These are phyloP conservation scores for Pseudonectria buxi DNA, from an alignment of 2,329 filamentous ascomycete genomes.

Conservation along the genomic window DNA sequence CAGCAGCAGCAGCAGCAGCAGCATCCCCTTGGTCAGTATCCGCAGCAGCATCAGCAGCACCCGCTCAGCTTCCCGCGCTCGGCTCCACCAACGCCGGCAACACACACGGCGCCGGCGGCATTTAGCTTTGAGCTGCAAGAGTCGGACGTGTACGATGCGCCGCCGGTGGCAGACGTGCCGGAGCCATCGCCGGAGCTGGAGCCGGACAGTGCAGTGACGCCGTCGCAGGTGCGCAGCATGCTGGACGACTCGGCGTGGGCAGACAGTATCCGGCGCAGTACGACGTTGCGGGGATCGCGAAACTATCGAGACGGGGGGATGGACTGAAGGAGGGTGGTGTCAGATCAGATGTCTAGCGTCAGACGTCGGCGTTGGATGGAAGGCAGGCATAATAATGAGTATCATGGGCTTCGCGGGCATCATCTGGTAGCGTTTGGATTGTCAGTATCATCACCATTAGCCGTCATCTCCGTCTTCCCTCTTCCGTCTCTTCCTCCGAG, in stretches of 20 bases:
- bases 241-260: constrained; percentile 89
- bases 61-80: constrained; percentile 49
- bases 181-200: constrained; percentile 37
- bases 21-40: too few relatives aligned
- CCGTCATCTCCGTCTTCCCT: too few relatives aligned
- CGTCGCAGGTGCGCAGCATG: constrained; percentile 73
- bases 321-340: constrained; percentile 8
- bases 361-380: too few relatives aligned
- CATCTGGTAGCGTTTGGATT: too few relatives aligned
- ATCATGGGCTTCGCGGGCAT: too few relatives aligned
- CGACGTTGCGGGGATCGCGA: constrained; percentile 53
- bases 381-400: too few relatives aligned
- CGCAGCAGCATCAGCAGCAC: constrained; percentile 33
- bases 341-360: constrained; percentile 2
- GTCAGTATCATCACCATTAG: too few relatives aligned
- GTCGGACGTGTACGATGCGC: constrained; percentile 24
- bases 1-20: too few relatives aligned
- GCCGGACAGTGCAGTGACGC: constrained; percentile 63
- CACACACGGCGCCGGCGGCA: constrained; percentile 41
- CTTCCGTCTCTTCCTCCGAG: too few relatives aligned
- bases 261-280: constrained; percentile 82
- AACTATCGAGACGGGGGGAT: constrained; percentile 27
- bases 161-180: constrained; percentile 37
- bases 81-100: constrained; percentile 33
- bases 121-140: constrained; percentile 55